Evolutionary conservation across 371 early-diverging fungal genomes (phyloP).

Genomic region (Saksenaea vasiformis): DNA sequence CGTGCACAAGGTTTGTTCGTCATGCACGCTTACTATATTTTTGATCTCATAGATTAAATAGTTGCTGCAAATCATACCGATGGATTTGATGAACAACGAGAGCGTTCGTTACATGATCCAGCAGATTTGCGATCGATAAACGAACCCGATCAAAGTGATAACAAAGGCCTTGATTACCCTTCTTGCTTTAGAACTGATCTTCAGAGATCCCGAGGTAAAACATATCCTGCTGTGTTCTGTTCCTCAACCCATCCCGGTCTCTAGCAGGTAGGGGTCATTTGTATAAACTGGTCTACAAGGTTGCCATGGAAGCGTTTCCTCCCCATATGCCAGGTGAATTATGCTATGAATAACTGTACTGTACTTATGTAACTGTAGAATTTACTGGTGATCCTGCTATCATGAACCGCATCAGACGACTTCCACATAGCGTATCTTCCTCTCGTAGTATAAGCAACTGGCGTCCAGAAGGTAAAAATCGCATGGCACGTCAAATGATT

Average conservation of each 20-base stretch:
- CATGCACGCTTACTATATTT: neutral
- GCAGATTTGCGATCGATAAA: neutral
- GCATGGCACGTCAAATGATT: neutral
- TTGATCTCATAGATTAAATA: neutral
- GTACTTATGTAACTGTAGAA: constrained; percentile 21
- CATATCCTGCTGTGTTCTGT: neutral
- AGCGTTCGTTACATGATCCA: neutral
- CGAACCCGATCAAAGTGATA: neutral
- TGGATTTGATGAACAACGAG: constrained; percentile 13
- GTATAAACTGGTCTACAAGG: constrained; percentile 44
- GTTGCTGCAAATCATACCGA: constrained; percentile 17
- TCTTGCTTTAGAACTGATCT: neutral
- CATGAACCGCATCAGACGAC: constrained; percentile 40
- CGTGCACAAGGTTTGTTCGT: neutral
- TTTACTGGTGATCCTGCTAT: constrained; percentile 43
- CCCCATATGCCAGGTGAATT: constrained; percentile 48
- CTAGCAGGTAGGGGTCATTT: constrained; percentile 46
- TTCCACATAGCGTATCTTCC: constrained; percentile 36
- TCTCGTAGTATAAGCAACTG: constrained; percentile 37
- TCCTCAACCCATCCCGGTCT: neutral
- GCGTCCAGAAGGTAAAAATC: constrained; percentile 49
- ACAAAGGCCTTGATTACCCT: neutral
- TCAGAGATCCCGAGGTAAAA: constrained; percentile 15
- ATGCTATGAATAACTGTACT: neutral
- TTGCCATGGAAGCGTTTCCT: constrained; percentile 51